phyloP scores from a whole-genome alignment of 1,284 basidiomycete species.

The Trichosporon coremiiforme region DNA sequence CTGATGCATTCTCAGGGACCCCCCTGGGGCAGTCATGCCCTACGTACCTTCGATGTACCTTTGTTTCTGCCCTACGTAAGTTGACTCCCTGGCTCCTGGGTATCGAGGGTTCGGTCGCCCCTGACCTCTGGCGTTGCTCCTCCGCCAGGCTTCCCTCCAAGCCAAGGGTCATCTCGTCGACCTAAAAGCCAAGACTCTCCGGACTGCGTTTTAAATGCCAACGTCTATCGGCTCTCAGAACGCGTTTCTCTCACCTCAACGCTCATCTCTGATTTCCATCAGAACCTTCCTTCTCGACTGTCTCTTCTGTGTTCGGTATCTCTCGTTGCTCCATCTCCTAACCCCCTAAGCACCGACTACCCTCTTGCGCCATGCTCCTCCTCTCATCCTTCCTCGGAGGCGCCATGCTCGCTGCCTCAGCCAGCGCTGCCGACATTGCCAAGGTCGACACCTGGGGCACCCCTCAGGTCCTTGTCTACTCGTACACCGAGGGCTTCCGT shows the following conservation, averaged over 20 bases:
- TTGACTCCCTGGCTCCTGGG: background rate
- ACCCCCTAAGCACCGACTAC: background rate
- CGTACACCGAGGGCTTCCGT: constrained; percentile 57
- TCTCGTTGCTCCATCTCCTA: background rate
- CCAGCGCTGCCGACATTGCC: background rate
- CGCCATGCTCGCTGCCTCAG: constrained; percentile 7
- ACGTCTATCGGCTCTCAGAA: background rate
- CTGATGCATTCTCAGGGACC: background rate
- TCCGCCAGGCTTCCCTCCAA: background rate
- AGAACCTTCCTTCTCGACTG: background rate
- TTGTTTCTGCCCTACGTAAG: constrained; percentile 2
- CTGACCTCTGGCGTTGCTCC: background rate
- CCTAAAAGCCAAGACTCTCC: background rate
- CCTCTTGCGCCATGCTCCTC: background rate
- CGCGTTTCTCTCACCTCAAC: background rate
- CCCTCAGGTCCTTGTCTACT: constrained; percentile 49
- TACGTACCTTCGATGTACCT: background rate
- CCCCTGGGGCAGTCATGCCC: background rate
- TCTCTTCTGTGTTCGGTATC: constrained; percentile 3
- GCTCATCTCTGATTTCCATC: background rate
- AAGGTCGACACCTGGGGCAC: constrained; percentile 15
- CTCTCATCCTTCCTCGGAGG: constrained; percentile 3
- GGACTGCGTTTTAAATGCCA: background rate
- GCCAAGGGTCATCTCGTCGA: background rate
- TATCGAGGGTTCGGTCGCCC: too few species aligned